Base-by-base conservation (phyloP, 441 rosid genomes). In the Euphorbia celastroides region DNA sequence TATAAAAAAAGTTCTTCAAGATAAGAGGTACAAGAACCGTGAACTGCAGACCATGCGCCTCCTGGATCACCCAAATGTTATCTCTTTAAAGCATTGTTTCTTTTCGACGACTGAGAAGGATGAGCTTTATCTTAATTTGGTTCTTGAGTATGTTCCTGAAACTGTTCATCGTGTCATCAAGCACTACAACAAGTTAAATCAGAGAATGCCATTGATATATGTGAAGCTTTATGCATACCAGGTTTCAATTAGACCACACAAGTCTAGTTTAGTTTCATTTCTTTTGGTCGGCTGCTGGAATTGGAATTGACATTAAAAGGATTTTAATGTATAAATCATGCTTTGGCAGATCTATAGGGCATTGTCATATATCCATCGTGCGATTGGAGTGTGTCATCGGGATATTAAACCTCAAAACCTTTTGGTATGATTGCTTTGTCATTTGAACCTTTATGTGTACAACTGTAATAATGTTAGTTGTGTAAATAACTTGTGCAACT, bases 381-480 rank as follows among this genome's bases (percentile, higher is more conserved):
- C 86, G 70, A 84, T 95, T 77, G 88, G 92, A 62, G 98, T 92
- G 64, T 95, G 99, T 69, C 99, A 95, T 57, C 81, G 99, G 68
- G 99, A 95, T 80, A 76, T 95, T 71, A 95, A 95, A 83, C 99
- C 99, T 25, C 99, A 92, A 81, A 95, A 95, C 73, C 84, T 95
- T 66, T 79, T 95, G 93, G 99, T 95, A 86, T 32, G 83, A 16
- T 44, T 68, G n/a, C n/a, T n/a, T n/a, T n/a, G n/a, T n/a, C n/a
- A n/a, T n/a, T n/a, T n/a, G n/a, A n/a, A n/a, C n/a, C n/a, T n/a
- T n/a, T n/a, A n/a, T n/a, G n/a, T n/a, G 28, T 52, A 19, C 50
- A 31, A 30, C 28, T 56, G n/a, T n/a, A n/a, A n/a, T n/a, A n/a
- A n/a, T 48, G 50, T 23, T 65, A 60, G 28, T 13, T 25, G 36